Base-by-base conservation (phyloP, 2,329 filamentous ascomycete genomes). In the Capronia americana region DNA sequence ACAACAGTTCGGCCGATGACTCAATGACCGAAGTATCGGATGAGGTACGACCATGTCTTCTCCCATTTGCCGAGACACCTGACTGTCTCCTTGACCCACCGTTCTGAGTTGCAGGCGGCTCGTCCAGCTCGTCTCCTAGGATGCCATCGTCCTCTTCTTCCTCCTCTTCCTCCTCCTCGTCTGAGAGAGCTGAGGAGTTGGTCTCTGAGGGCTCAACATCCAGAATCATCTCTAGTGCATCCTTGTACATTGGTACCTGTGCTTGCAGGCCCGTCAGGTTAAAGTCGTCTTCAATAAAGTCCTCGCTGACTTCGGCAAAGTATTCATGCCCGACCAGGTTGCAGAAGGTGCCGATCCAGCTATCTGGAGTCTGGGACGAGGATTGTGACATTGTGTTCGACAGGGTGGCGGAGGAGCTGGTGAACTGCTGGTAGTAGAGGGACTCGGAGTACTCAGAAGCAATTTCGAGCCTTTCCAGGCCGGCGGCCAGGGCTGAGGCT, bases 211-310 rank as follows among this genome's bases (percentile, higher is more conserved):
- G 93, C 77, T 99, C 95, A 58, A 99, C 95, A 74, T 99, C 95
- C 70, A 99, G 85, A 72, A 99, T 98, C 94, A 99, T 97, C 87
- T 99, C 95, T 70, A 99, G 83, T 12, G 95, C 95, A 81, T 99
- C 95, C 81, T 98, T 99, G 80, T 99, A 99, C 92, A 97, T 97
- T 70, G 92, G 90, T 60, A 99, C 95, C 81, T 98, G 94, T 67
- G 90, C 91, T 80, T 97, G 93, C 75, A 99, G 84, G 57, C 95
- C 95, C 0, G 95, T 99, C 71, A 99, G 85, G 80, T 99, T 99
- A 85, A 99, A 99, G 80, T 99, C 95, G 88, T 99, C 95, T 79
- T 99, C 95, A 77, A 99, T 98, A 75, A 99, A 99, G 76, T 99
- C 95, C 81, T 99, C 95, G 54, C 92, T 95, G 58, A 99, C 94